Percentiles rank a stretch among this genome's conserved stretches.
Conservation (phyloP, 495 filamentous ascomycete genomes). For the Opeltia flavorubescens region DNA sequence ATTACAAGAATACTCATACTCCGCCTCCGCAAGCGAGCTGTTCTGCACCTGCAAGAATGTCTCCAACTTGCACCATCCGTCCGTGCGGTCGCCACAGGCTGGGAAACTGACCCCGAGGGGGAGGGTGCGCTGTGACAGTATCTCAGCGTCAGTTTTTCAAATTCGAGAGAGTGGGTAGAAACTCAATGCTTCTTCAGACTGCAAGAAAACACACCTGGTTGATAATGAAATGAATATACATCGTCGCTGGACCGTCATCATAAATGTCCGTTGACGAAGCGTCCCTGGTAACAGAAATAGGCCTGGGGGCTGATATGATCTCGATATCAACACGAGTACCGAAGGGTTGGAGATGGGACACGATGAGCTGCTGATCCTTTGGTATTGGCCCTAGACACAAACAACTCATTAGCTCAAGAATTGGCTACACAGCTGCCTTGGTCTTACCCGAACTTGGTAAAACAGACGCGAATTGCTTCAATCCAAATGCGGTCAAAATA, state of each 20-base stretch:
- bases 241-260: slow-evolving; percentile 27
- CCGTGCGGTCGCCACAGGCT: slow-evolving; percentile 41
- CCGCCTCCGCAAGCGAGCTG: slow-evolving; percentile 27
- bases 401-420: neutral
- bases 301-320: slow-evolving; percentile 41
- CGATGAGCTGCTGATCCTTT: slow-evolving; percentile 34
- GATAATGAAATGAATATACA: slow-evolving; percentile 49
- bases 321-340: slow-evolving; percentile 49
- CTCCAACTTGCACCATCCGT: slow-evolving; percentile 50
- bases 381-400: neutral
- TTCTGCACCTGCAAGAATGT: slow-evolving; percentile 40
- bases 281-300: slow-evolving; percentile 30
- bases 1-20: slow-evolving; percentile 40
- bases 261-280: slow-evolving; percentile 9
- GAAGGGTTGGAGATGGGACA: slow-evolving; percentile 45
- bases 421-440: too few species aligned
- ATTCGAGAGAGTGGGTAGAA: too few species aligned
- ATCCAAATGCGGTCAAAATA: slow-evolving; percentile 37
- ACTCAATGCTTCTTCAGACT: too few species aligned
- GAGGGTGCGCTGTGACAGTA: slow-evolving; percentile 31
- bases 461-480: slow-evolving; percentile 34
- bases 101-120: slow-evolving; percentile 41
- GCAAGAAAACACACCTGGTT: slow-evolving; percentile 29
- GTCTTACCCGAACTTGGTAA: slow-evolving; percentile 25
- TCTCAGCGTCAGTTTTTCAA: neutral